Evolutionary conservation across 148 eudicot genomes (phyloP).

Genomic region (Selenicereus undatus): DNA sequence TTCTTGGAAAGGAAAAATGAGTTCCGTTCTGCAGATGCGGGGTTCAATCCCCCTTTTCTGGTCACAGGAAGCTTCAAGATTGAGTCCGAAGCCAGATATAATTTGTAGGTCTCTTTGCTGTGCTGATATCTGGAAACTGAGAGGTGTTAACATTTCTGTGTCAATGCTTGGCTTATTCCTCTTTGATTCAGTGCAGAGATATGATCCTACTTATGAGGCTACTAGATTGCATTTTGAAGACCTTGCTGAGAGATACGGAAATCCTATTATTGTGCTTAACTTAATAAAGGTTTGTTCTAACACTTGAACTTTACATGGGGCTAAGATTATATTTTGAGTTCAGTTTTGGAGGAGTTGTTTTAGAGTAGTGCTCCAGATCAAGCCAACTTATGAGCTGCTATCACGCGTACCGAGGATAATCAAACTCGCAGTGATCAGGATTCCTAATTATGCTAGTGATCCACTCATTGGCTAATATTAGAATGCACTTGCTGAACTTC

Average conservation of each 20-base stretch:
- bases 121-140: constrained; percentile 1
- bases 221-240: constrained; percentile 92
- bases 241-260: constrained; percentile 82
- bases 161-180: constrained; percentile 9
- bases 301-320: neutral
- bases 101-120: constrained; percentile 49
- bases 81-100: constrained; percentile 98
- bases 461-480: no score
- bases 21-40: constrained; percentile 99
- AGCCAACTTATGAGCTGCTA: neutral
- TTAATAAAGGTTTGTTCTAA: constrained; percentile 69
- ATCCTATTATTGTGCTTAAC: constrained; percentile 90
- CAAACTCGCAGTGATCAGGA: no score
- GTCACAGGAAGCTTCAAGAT: constrained; percentile 98
- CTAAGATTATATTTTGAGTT: neutral
- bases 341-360: neutral
- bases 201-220: constrained; percentile 98
- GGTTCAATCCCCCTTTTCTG: constrained; percentile 99
- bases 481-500: no score
- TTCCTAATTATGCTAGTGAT: no score
- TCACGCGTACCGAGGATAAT: neutral
- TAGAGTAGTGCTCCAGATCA: neutral
- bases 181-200: constrained; percentile 80
- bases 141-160: neutral
- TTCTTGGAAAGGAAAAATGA: constrained; percentile 86